Evolutionary conservation across 306 rosid species (phyloP).

Genomic region (Pterocarpus santalinus): DNA sequence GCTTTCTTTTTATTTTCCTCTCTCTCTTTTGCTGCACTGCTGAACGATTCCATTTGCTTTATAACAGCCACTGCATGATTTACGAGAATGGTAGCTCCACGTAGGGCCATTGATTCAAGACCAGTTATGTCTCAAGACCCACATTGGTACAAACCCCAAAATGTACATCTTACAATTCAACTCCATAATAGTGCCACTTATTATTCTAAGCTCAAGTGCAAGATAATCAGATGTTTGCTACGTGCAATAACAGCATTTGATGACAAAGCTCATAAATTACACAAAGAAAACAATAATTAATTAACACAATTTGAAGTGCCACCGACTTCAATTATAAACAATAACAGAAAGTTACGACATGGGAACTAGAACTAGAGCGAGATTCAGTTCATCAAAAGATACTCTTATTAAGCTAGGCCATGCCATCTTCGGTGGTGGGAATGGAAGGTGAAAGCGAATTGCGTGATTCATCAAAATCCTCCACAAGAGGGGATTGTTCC

Average conservation of each 20-base stretch:
- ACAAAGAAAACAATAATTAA: constrained; percentile 39
- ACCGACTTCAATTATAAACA: background rate
- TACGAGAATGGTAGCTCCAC: background rate
- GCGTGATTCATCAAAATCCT: constrained; percentile 83
- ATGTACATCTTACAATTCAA: constrained; percentile 39
- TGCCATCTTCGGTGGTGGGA: constrained; percentile 87
- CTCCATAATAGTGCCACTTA: constrained; percentile 25
- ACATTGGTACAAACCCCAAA: background rate
- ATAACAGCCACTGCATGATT: background rate
- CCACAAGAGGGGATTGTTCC: constrained; percentile 87
- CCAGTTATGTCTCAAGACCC: background rate
- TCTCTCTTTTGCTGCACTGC: background rate
- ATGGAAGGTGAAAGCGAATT: constrained; percentile 88
- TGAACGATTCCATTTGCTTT: background rate
- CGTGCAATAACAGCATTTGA: constrained; percentile 35
- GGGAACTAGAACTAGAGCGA: background rate
- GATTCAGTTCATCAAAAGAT: background rate
- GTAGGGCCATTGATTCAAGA: background rate
- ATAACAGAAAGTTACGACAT: background rate
- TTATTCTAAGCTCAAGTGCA: constrained; percentile 40
- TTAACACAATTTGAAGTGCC: constrained; percentile 35
- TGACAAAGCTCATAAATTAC: constrained; percentile 40
- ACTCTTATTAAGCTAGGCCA: constrained; percentile 55
- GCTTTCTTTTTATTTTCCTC: background rate
- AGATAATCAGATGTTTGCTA: constrained; percentile 41